Conservation (phyloP, 148 eudicot genomes). For the Nepenthes gracilis region DNA sequence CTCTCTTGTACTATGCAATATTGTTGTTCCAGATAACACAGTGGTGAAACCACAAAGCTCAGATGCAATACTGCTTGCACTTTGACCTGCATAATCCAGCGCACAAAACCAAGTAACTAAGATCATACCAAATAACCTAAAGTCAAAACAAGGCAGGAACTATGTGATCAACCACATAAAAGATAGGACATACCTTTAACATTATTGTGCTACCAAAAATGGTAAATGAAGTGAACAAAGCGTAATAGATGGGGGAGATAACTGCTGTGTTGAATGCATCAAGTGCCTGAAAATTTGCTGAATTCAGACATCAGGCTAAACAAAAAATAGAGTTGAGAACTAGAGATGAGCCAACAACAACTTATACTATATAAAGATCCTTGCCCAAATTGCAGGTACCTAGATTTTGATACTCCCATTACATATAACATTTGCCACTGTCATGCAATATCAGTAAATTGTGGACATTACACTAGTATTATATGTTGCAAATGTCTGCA, state of each 20-base stretch:
- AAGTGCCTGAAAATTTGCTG: conserved; percentile 28
- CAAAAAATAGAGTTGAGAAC: background rate
- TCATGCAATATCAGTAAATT: too few species aligned
- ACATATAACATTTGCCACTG: too few species aligned
- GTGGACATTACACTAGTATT: too few species aligned
- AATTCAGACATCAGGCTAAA: background rate
- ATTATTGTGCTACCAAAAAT: conserved; percentile 44
- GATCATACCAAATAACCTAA: background rate
- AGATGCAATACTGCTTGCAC: conserved; percentile 32
- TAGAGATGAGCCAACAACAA: background rate
- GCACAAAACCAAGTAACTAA: conserved; percentile 2
- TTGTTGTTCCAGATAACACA: conserved; percentile 32
- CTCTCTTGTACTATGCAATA: conserved; percentile 38
- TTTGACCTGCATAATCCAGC: conserved; percentile 42
- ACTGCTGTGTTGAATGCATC: conserved; percentile 38
- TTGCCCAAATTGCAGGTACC: too few species aligned
- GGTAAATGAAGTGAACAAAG: conserved; percentile 36
- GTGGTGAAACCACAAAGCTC: conserved; percentile 43
- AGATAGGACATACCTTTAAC: conserved; percentile 28
- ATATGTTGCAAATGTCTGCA: too few species aligned
- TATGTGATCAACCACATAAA: background rate
- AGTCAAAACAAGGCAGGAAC: background rate
- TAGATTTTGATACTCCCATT: too few species aligned
- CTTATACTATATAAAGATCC: background rate
- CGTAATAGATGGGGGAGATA: conserved; percentile 41